Base-by-base conservation (phyloP, 2,329 filamentous ascomycete species). In the Teratosphaeriaceae sp. region DNA sequence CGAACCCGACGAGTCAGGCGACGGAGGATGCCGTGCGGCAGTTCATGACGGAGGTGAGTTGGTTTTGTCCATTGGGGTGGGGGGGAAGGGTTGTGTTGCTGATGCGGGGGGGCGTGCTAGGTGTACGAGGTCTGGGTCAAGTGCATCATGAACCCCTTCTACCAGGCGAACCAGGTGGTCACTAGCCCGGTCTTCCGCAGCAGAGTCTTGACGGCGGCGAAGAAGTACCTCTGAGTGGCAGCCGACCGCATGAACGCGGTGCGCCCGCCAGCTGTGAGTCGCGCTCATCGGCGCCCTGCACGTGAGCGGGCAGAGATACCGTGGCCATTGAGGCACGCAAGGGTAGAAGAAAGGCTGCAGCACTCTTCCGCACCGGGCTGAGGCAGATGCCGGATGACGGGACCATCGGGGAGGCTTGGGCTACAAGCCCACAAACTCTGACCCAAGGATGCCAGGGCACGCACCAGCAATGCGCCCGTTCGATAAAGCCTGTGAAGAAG, bases 61-160 rank as follows among this genome's bases (percentile, higher is more conserved):
- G 16, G 9, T 36, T 4, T 24, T 45, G 2, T 13, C 31, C 18
- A 31, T 31, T 13, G 13, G 13, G 13, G 24, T 13, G 13, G 8
- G 24, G 7, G 36, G 16, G 7, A 11, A 8, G 1, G 21, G 11
- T 13, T 19, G 5, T 15, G 29, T n/a, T 41, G 18, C 21, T 33
- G 24, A 38, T 23, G 9, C 21, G 18, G 27, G 24, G 29, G 9
- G n/a, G n/a, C n/a, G n/a, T 13, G 8, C 2, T 23, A 62, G 59
- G 85, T 96, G 11, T 97, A 96, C 68, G 92, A 98, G 68, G 88
- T 82, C 54, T 98, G 90, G 83, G 79, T 95, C 52, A 98, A 98
- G 75, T 86, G 89, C 11, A 81, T 89, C 45, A 97, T 98, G 92
- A 97, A 81, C 61, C 92, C 92, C 0, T 98, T 98, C 65, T 97